Percentiles rank a stretch among this genome's conserved stretches.
phyloP scores from a whole-genome alignment of 257 asterid genomes.

The Solanum dulcamara region DNA sequence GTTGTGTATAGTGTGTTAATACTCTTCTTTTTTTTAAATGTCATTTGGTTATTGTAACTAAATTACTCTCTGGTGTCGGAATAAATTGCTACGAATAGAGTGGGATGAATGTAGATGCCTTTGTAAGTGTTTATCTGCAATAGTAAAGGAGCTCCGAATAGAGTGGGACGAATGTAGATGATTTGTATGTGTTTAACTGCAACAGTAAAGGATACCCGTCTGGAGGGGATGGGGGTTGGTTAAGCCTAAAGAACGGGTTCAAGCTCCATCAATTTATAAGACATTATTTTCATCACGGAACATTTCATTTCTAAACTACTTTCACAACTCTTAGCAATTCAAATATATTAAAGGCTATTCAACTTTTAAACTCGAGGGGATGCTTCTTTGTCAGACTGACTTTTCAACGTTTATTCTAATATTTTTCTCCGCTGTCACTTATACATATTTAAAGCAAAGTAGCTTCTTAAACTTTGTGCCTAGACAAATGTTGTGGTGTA shows the following conservation, averaged over 20 bases:
- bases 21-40: neutral
- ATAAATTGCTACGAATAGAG: neutral
- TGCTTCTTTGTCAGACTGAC: neutral
- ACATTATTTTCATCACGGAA: neutral
- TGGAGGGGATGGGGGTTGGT: neutral
- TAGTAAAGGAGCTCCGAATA: neutral
- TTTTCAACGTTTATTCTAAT: neutral
- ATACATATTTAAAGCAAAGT: neutral
- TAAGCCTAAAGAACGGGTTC: neutral
- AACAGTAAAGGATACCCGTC: neutral
- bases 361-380: neutral
- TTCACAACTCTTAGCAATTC: neutral
- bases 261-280: neutral
- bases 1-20: neutral
- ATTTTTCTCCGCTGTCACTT: neutral
- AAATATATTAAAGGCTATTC: neutral
- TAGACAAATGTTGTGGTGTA: neutral
- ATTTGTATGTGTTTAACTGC: neutral
- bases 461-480: neutral
- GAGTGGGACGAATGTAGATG: neutral
- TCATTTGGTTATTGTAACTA: neutral
- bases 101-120: neutral
- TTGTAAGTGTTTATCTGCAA: neutral
- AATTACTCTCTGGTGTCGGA: neutral
- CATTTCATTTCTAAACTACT: neutral